These are phyloP conservation scores for Colletotrichum falcatum DNA, from an alignment of 2,329 filamentous ascomycete genomes.

Conservation along the genomic window DNA sequence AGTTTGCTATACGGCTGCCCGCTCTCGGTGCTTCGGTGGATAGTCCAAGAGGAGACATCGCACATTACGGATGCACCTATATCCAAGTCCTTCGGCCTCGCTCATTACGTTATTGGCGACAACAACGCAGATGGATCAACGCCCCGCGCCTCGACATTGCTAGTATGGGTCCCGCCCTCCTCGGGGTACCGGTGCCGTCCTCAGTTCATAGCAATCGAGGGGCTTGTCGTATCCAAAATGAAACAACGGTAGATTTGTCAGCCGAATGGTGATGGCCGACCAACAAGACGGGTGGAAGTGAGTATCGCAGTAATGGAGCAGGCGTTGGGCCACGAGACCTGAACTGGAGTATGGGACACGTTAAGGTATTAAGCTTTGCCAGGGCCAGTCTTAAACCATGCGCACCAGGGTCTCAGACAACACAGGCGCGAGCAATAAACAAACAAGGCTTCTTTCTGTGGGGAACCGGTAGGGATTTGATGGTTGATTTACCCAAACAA, in stretches of 20 bases:
- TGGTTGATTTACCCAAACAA: not conserved
- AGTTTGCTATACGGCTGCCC: conserved; percentile 20
- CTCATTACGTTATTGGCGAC: not conserved
- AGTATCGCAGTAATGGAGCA: not conserved
- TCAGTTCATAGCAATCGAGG: not conserved
- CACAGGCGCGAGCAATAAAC: not conserved
- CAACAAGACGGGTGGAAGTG: not conserved
- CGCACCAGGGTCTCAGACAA: conserved; percentile 1
- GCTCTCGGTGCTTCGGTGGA: conserved; percentile 9
- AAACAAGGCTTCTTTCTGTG: not conserved
- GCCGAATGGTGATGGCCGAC: not conserved
- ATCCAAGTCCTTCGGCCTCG: not conserved
- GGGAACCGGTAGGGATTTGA: not conserved
- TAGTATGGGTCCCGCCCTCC: not conserved
- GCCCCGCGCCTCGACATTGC: not conserved
- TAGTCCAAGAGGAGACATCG: not conserved
- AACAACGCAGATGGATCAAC: not conserved
- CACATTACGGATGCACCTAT: not conserved
- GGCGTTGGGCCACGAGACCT: not conserved
- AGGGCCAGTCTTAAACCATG: conserved; percentile 8
- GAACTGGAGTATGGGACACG: not conserved
- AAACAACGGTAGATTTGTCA: not conserved
- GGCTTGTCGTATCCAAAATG: not conserved
- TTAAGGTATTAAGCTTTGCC: conserved; percentile 6
- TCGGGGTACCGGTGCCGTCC: not conserved